Evolutionary conservation across 2,329 filamentous ascomycete species (phyloP).

Genomic region (Ophiostoma montium): DNA sequence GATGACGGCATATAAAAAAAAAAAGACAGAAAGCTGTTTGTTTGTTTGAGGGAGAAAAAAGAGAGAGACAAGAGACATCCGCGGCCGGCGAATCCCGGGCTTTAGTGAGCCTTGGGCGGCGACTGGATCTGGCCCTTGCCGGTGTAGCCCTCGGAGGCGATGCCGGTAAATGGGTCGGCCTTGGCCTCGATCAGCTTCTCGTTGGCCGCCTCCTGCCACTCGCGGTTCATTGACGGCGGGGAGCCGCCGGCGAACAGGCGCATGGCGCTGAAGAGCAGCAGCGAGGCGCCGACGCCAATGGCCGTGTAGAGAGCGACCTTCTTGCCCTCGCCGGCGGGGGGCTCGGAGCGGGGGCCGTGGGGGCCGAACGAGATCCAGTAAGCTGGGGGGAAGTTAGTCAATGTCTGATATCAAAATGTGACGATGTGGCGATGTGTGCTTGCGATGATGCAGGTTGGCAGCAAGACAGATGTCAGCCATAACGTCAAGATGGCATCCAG

Average conservation of each 20-base stretch:
- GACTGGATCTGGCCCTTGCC: conserved; percentile 71
- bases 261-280: conserved; percentile 57
- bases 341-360: conserved; percentile 75
- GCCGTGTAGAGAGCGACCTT: conserved; percentile 63
- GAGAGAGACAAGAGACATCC: background rate
- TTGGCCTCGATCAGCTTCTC: conserved; percentile 83
- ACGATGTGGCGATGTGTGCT: no score
- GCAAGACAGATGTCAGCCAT: background rate
- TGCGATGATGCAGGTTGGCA: background rate
- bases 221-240: conserved; percentile 85
- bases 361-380: conserved; percentile 99
- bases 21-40: background rate
- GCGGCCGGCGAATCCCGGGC: background rate
- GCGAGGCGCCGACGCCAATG: conserved; percentile 50
- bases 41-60: no score
- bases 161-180: conserved; percentile 73
- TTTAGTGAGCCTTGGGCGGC: conserved; percentile 34
- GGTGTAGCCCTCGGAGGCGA: conserved; percentile 63
- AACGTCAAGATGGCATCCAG: background rate
- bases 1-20: background rate
- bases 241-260: conserved; percentile 57
- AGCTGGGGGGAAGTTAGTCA: conserved; percentile 41
- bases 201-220: conserved; percentile 92
- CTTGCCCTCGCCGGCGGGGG: conserved; percentile 72
- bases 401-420: background rate